A percentile compares a stretch with the other conserved stretches of the same genome.
phyloP scores from a whole-genome alignment of 495 filamentous ascomycete genomes.

The Articulospora tetracladia region DNA sequence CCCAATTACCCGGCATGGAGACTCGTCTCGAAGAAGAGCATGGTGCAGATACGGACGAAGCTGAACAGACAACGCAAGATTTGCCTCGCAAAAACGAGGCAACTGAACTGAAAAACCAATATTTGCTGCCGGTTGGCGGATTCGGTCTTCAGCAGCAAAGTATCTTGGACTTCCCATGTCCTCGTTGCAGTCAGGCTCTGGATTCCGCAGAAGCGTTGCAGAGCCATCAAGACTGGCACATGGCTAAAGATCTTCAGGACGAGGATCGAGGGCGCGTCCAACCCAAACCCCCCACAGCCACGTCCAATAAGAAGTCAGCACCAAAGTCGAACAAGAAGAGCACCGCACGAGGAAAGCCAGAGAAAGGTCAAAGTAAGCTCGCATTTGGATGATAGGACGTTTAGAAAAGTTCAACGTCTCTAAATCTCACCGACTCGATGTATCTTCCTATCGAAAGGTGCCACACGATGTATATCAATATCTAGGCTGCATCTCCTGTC shows the following conservation, averaged over 20 bases:
- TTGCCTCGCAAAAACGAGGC: slow-evolving; percentile 28
- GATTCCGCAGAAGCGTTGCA: slow-evolving; percentile 50
- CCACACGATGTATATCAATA: slow-evolving; percentile 19
- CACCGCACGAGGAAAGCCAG: slow-evolving; percentile 43
- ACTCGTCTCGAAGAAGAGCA: slow-evolving; percentile 20
- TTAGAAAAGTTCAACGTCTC: neutral
- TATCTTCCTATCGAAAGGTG: slow-evolving; percentile 17
- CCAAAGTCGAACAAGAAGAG: slow-evolving; percentile 21
- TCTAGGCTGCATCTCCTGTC: neutral
- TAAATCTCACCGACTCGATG: neutral
- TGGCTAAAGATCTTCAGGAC: slow-evolving; percentile 79
- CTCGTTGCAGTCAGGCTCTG: slow-evolving; percentile 59
- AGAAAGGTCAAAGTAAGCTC: slow-evolving; percentile 74
- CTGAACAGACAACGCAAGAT: slow-evolving; percentile 17
- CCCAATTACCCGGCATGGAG: slow-evolving; percentile 19
- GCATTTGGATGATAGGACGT: slow-evolving; percentile 54
- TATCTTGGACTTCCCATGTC: slow-evolving; percentile 47
- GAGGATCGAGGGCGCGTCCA: slow-evolving; percentile 41
- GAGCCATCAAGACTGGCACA: slow-evolving; percentile 94
- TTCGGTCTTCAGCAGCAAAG: slow-evolving; percentile 31
- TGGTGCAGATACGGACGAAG: slow-evolving; percentile 25
- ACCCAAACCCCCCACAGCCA: slow-evolving; percentile 3
- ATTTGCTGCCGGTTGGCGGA: neutral
- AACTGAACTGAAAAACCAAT: slow-evolving; percentile 10
- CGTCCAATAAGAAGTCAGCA: slow-evolving; percentile 29